Percentiles rank a stretch among this genome's conserved stretches.
phyloP scores from a whole-genome alignment of 805 yeast genomes.

The Candida chauliodis region DNA sequence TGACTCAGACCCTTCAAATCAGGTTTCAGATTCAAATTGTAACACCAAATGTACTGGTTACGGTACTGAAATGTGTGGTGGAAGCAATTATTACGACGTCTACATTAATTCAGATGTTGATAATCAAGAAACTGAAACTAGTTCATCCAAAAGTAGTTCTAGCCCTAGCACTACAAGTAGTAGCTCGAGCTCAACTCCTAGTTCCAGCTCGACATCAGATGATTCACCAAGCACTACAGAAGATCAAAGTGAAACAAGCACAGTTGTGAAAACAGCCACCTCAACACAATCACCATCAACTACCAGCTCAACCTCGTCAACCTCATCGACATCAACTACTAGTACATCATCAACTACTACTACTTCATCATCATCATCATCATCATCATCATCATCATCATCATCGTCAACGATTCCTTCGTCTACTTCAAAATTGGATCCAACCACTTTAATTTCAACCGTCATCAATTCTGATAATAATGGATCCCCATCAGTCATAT shows the following conservation, averaged over 20 bases:
- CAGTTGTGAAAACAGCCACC: slow-evolving; percentile 8
- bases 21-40: slow-evolving; percentile 26
- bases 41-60: slow-evolving; percentile 35
- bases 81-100: slow-evolving; percentile 28
- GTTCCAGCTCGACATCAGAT: slow-evolving; percentile 9
- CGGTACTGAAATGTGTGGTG: slow-evolving; percentile 38
- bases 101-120: slow-evolving; percentile 22
- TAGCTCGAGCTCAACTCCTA: slow-evolving; percentile 12
- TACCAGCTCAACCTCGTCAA: slow-evolving; percentile 11
- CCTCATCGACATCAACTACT: slow-evolving; percentile 12
- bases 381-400: slow-evolving; percentile 12
- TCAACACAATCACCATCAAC: slow-evolving; percentile 13
- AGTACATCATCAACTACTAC: slow-evolving; percentile 13
- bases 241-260: slow-evolving; percentile 3
- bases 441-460: slow-evolving; percentile 19
- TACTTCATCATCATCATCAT: background rate
- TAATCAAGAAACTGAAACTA: slow-evolving; percentile 10
- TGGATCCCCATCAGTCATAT: slow-evolving; percentile 10
- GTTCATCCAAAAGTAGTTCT: slow-evolving; percentile 9
- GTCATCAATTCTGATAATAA: slow-evolving; percentile 11
- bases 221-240: slow-evolving; percentile 8
- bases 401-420: slow-evolving; percentile 11
- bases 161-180: slow-evolving; percentile 10
- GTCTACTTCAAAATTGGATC: slow-evolving; percentile 5
- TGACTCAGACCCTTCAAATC: slow-evolving; percentile 22